Evolutionary conservation across 1,139 yeast species (phyloP).

Genomic region (Suhomyces ambrosiae): DNA sequence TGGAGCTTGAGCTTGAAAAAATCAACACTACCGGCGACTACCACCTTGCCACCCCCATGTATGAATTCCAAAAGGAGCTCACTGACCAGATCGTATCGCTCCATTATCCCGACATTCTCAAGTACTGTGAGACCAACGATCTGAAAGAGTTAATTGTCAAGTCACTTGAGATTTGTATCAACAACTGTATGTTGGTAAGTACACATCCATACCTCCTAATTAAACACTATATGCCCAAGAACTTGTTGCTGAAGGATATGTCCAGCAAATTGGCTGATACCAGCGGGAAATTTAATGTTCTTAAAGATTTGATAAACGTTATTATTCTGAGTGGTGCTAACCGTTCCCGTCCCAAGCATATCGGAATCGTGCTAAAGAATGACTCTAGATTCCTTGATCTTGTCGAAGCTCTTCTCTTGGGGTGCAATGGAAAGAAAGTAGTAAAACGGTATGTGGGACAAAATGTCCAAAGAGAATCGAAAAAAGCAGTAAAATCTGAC

Average conservation of each 20-base stretch:
- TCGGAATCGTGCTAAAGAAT: slow-evolving; percentile 43
- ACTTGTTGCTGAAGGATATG: slow-evolving; percentile 72
- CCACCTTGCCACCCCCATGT: slow-evolving; percentile 82
- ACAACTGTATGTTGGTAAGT: slow-evolving; percentile 76
- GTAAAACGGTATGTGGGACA: slow-evolving; percentile 71
- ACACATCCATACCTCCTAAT: slow-evolving; percentile 88
- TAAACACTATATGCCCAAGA: slow-evolving; percentile 84
- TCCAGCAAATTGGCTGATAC: slow-evolving; percentile 76
- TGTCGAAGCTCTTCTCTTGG: slow-evolving; percentile 73
- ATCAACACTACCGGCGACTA: slow-evolving; percentile 64
- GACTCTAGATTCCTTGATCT: slow-evolving; percentile 62
- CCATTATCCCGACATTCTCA: slow-evolving; percentile 87
- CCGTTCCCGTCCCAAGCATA: slow-evolving; percentile 43
- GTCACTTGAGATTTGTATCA: slow-evolving; percentile 70
- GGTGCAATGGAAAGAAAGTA: slow-evolving; percentile 57
- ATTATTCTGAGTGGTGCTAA: slow-evolving; percentile 42
- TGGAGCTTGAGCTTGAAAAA: slow-evolving; percentile 49
- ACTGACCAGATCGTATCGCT: slow-evolving; percentile 92
- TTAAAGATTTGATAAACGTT: slow-evolving; percentile 59
- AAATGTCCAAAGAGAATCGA: slow-evolving; percentile 44
- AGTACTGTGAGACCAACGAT: slow-evolving; percentile 74
- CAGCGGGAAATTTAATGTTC: slow-evolving; percentile 80
- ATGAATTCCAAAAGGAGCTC: slow-evolving; percentile 83
- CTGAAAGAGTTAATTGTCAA: slow-evolving; percentile 61
- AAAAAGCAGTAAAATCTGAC: slow-evolving; percentile 22